Conservation (phyloP, 192 early-diverging fungal genomes). For the Neocallimastix lanati region DNA sequence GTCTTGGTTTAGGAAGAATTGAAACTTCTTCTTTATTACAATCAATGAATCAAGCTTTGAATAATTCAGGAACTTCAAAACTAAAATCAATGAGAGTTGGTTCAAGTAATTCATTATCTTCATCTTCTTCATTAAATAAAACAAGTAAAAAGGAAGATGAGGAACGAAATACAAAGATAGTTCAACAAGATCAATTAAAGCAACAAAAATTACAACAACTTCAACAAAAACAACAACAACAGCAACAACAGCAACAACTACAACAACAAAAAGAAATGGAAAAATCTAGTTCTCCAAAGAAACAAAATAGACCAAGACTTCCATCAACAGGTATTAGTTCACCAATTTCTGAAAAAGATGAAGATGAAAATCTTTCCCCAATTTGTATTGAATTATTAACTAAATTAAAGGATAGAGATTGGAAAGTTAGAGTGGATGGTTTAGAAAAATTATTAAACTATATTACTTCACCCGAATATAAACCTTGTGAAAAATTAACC, state of each 20-base stretch:
- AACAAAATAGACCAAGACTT: no score
- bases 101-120: neutral
- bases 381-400: neutral
- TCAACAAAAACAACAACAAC: no score
- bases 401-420: neutral
- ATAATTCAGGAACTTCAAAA: neutral
- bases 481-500: neutral
- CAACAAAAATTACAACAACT: neutral
- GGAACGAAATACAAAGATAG: neutral
- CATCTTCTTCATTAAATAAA: neutral
- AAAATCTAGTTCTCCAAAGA: no score
- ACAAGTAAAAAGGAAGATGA: neutral
- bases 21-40: neutral
- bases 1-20: neutral
- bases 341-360: neutral
- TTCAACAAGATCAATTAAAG: neutral
- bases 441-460: neutral
- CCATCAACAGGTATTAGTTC: neutral
- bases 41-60: neutral
- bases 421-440: neutral
- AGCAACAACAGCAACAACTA: no score
- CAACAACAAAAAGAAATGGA: no score
- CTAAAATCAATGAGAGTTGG: neutral
- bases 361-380: neutral
- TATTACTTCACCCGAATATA: neutral